These are phyloP conservation scores for Salix purpurea DNA, from an alignment of 345 rosid genomes.

Conservation along the genomic window DNA sequence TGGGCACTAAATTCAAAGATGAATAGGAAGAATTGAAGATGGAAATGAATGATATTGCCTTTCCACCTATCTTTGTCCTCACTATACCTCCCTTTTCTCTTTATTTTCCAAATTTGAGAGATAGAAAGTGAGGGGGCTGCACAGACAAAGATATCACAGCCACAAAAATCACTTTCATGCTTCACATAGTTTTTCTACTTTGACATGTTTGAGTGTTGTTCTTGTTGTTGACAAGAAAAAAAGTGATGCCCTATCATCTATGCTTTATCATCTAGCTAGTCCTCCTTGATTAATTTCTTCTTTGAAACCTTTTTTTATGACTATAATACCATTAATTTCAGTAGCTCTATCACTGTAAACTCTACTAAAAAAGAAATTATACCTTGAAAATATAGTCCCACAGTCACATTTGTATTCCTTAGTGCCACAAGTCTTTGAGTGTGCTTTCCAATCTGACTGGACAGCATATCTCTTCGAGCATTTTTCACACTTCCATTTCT, in stretches of 20 bases:
- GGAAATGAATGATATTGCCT: background rate
- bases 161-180: slow-evolving; percentile 17
- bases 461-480: slow-evolving; percentile 93
- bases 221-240: background rate
- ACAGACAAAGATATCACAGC: slow-evolving; percentile 12
- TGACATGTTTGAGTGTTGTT: background rate
- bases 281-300: background rate
- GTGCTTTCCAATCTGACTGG: slow-evolving; percentile 99
- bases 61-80: slow-evolving; percentile 3
- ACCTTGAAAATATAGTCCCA: slow-evolving; percentile 92
- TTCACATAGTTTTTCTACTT: slow-evolving; percentile 12
- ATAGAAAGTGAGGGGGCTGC: slow-evolving; percentile 3
- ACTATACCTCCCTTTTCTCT: background rate
- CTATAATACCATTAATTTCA: background rate
- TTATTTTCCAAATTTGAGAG: background rate
- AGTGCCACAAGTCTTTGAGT: slow-evolving; percentile 94
- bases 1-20: background rate
- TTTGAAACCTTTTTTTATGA: background rate
- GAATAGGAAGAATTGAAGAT: background rate
- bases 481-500: slow-evolving; percentile 95
- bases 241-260: background rate
- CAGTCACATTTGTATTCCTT: slow-evolving; percentile 95
- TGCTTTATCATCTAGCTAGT: background rate
- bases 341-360: background rate
- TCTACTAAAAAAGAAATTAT: background rate